Conservation (phyloP, 164 flowering plant species). For the Chimonanthus praecox region DNA sequence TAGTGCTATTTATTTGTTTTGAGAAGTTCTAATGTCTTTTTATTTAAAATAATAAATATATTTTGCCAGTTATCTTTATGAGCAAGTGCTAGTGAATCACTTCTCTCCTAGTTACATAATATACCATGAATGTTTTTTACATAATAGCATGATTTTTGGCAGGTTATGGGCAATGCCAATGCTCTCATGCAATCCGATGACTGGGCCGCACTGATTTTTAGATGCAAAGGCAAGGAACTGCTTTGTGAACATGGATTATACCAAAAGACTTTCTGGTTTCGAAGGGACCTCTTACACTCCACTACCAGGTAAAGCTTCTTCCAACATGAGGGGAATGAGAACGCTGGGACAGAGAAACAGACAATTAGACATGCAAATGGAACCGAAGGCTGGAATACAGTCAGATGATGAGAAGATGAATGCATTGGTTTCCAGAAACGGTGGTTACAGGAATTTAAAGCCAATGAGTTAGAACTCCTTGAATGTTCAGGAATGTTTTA, state of each 20-base stretch:
- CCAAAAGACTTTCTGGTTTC: constrained; percentile 65
- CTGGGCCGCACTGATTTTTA: constrained; percentile 83
- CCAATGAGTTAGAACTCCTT: constrained; percentile 35
- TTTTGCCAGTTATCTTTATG: no score
- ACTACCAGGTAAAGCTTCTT: constrained; percentile 32
- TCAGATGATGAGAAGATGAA: constrained; percentile 38
- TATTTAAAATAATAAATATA: no score
- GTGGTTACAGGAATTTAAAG: constrained; percentile 38
- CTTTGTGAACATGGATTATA: constrained; percentile 69
- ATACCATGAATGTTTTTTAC: neutral
- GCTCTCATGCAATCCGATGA: constrained; percentile 77
- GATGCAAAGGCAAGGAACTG: constrained; percentile 86
- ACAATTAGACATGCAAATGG: constrained; percentile 43
- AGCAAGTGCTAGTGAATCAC: no score
- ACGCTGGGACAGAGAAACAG: constrained; percentile 51
- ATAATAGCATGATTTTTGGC: constrained; percentile 3
- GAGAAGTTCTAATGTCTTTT: no score
- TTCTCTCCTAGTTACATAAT: no score
- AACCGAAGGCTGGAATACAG: constrained; percentile 59
- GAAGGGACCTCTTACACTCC: constrained; percentile 35
- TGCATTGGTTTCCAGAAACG: constrained; percentile 34
- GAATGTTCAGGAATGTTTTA: constrained; percentile 41
- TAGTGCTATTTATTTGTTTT: no score
- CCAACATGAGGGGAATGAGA: constrained; percentile 46
- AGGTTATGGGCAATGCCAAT: constrained; percentile 97